Conservation (phyloP, 768 basidiomycete species). For the Tulasnella sp. region DNA sequence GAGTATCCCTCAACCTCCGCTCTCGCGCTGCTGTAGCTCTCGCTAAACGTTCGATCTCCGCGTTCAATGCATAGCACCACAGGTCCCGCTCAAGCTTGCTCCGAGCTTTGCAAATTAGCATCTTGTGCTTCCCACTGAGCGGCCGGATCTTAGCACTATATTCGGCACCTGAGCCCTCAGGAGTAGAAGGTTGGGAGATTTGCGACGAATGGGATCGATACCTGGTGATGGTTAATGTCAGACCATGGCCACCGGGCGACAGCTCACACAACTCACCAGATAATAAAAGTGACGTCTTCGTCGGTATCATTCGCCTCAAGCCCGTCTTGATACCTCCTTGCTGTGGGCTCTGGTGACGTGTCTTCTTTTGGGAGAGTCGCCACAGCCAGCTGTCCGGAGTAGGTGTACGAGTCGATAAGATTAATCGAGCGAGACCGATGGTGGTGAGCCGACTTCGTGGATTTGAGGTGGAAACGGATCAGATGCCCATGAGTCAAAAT, state of each 20-base stretch:
- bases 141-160: conserved; percentile 42
- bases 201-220: conserved; percentile 31
- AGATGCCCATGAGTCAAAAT: conserved; percentile 74
- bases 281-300: conserved; percentile 82
- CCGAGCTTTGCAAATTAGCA: conserved; percentile 66
- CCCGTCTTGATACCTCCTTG: conserved; percentile 85
- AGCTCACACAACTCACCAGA: conserved; percentile 52
- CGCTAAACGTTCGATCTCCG: conserved; percentile 79
- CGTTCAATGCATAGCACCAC: conserved; percentile 93
- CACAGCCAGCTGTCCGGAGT: conserved; percentile 80
- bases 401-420: conserved; percentile 73
- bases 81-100: conserved; percentile 85
- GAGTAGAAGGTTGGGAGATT: background rate
- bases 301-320: conserved; percentile 82
- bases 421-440: conserved; percentile 54
- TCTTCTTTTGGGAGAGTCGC: conserved; percentile 47
- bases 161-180: background rate
- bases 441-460: conserved; percentile 54
- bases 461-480: conserved; percentile 64
- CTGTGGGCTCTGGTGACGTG: conserved; percentile 36
- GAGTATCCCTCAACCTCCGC: conserved; percentile 52
- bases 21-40: conserved; percentile 63
- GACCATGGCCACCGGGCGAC: background rate
- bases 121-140: conserved; percentile 56
- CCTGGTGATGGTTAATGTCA: conserved; percentile 20